Evolutionary conservation across 2,329 filamentous ascomycete genomes (phyloP).

Genomic region (Fusarium papillatum): DNA sequence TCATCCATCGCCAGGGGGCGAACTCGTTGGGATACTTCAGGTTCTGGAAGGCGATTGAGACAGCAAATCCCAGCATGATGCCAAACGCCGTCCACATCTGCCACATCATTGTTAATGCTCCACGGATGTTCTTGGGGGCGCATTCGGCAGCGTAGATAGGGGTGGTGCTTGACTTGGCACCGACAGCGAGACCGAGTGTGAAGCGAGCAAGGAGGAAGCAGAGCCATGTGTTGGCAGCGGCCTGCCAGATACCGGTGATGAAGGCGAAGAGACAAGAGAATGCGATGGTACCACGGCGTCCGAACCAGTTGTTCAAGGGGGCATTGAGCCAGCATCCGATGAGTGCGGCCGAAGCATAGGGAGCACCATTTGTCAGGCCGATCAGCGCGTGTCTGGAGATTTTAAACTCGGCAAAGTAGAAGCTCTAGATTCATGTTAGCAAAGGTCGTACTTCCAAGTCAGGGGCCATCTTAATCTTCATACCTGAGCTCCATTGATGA

Average conservation of each 20-base stretch:
- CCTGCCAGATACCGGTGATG: slow-evolving; percentile 60
- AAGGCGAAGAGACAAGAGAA: slow-evolving; percentile 68
- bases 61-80: slow-evolving; percentile 62
- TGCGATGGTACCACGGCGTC: slow-evolving; percentile 74
- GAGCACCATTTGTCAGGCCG: slow-evolving; percentile 67
- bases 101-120: slow-evolving; percentile 86
- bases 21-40: slow-evolving; percentile 58
- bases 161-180: slow-evolving; percentile 72
- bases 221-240: slow-evolving; percentile 62
- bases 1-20: slow-evolving; percentile 69
- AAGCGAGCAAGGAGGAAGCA: slow-evolving; percentile 75
- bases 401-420: slow-evolving; percentile 50
- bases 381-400: slow-evolving; percentile 49
- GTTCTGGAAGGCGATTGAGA: slow-evolving; percentile 66
- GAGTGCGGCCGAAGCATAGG: slow-evolving; percentile 65
- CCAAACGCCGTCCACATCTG: slow-evolving; percentile 54
- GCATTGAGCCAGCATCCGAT: slow-evolving; percentile 55
- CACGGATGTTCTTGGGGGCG: slow-evolving; percentile 74
- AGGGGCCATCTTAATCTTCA: not conserved
- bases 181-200: slow-evolving; percentile 77
- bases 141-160: slow-evolving; percentile 83
- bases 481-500: slow-evolving; percentile 66
- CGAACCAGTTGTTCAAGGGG: slow-evolving; percentile 69
- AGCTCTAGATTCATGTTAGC: slow-evolving; percentile 47
- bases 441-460: not conserved